Conservation (phyloP, 352 stramenopile species). For the Pseudoperonospora humuli region DNA sequence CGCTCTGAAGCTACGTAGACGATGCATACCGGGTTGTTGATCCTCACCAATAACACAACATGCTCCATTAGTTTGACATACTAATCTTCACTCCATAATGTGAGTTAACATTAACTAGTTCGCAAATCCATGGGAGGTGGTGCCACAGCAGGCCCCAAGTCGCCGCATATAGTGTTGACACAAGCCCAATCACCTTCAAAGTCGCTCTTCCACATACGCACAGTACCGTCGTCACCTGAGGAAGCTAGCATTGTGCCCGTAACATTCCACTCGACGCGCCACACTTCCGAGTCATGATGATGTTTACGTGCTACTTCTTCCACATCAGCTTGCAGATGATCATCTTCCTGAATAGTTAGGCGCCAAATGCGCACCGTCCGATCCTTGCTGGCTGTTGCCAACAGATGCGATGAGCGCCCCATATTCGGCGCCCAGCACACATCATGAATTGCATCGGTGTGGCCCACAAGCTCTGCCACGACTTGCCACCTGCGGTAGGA, state of each 20-base stretch:
- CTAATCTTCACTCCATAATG: not conserved
- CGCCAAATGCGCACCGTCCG: conserved; percentile 84
- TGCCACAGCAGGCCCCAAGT: conserved; percentile 35
- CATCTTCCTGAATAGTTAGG: conserved; percentile 62
- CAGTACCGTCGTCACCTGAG: conserved; percentile 90
- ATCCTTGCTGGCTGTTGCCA: conserved; percentile 91
- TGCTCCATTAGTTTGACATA: conserved; percentile 6
- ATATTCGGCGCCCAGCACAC: conserved; percentile 96
- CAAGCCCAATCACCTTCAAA: conserved; percentile 88
- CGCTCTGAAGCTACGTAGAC: conserved; percentile 21
- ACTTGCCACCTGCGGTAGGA: conserved; percentile 80
- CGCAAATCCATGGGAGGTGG: conserved; percentile 31
- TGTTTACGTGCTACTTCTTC: conserved; percentile 72
- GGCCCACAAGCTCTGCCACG: conserved; percentile 71
- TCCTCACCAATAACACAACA: conserved; percentile 8
- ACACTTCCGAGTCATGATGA: conserved; percentile 88
- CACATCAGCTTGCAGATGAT: conserved; percentile 55
- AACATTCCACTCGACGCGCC: conserved; percentile 95
- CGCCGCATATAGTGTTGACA: conserved; percentile 80
- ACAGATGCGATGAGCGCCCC: conserved; percentile 87
- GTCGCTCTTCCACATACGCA: conserved; percentile 94
- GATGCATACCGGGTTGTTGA: not conserved
- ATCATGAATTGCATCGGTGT: conserved; percentile 89
- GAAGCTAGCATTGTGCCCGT: conserved; percentile 93
- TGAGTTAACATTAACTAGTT: conserved; percentile 13